Evolutionary conservation across 129 eudicot species (phyloP).

Genomic region (Saposhnikovia divaricata): DNA sequence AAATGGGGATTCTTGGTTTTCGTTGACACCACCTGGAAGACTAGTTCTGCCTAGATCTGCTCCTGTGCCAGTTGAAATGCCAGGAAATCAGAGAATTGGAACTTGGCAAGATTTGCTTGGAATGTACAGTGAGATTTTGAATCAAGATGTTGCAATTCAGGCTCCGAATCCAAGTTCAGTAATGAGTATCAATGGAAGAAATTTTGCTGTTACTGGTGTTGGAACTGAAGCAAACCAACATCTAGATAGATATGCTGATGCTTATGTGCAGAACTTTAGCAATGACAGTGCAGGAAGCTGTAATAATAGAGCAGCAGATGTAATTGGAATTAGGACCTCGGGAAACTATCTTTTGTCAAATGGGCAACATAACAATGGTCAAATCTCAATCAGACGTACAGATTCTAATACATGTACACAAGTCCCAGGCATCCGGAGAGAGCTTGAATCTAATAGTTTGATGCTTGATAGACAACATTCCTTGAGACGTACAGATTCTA

Average conservation of each 20-base stretch:
- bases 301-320: slow-evolving; percentile 30
- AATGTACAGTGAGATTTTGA: slow-evolving; percentile 35
- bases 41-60: slow-evolving; percentile 23
- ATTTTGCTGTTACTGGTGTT: neutral
- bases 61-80: slow-evolving; percentile 20
- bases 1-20: slow-evolving; percentile 33
- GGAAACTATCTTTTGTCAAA: neutral
- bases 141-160: slow-evolving; percentile 23
- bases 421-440: slow-evolving; percentile 2
- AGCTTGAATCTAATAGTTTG: neutral
- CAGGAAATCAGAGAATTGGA: slow-evolving; percentile 21
- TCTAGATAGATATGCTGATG: slow-evolving; percentile 8
- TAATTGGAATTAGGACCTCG: slow-evolving; percentile 17
- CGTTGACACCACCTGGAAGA: slow-evolving; percentile 31
- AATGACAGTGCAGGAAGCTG: slow-evolving; percentile 30
- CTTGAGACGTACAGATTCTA: slow-evolving; percentile 1
- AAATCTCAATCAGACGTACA: slow-evolving; percentile 9
- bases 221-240: neutral
- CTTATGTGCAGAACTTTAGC: slow-evolving; percentile 14
- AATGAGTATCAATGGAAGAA: neutral
- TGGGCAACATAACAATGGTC: slow-evolving; percentile 18
- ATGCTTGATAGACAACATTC: slow-evolving; percentile 3
- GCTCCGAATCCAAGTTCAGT: slow-evolving; percentile 5
- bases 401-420: slow-evolving; percentile 17
- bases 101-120: slow-evolving; percentile 56